These are phyloP conservation scores for Botrytis hyacinthi DNA, from an alignment of 2,329 filamentous ascomycete genomes.

Conservation along the genomic window DNA sequence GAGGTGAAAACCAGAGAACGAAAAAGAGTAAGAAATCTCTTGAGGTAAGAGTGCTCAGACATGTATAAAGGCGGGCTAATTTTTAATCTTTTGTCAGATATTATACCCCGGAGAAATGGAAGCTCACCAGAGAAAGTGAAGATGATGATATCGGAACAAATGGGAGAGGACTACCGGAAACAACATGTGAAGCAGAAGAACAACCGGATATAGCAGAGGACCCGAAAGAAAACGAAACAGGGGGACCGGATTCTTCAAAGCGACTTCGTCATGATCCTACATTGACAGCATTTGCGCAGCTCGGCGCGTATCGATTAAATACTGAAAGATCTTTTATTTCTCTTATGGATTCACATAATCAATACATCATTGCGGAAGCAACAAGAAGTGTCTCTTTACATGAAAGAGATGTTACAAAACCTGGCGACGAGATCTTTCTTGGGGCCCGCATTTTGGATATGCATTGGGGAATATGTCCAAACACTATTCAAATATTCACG, in stretches of 20 bases:
- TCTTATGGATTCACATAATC: constrained; percentile 29
- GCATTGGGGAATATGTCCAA: constrained; percentile 29
- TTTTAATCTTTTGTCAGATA: neutral
- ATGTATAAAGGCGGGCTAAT: neutral
- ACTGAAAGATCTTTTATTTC: constrained; percentile 49
- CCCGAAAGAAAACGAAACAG: neutral
- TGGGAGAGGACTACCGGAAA: neutral
- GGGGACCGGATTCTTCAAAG: constrained; percentile 13
- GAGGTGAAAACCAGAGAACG: constrained; percentile 4
- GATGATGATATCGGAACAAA: neutral
- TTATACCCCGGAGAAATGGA: constrained; percentile 19
- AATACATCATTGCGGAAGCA: constrained; percentile 33
- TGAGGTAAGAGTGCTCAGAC: neutral
- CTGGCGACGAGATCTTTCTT: constrained; percentile 28
- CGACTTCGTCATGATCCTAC: constrained; percentile 40
- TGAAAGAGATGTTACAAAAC: constrained; percentile 7
- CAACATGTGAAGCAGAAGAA: neutral
- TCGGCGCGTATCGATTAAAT: constrained; percentile 47
- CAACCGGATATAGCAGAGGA: neutral
- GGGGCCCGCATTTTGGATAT: constrained; percentile 26
- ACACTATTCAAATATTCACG: constrained; percentile 30
- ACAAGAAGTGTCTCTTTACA: constrained; percentile 28
- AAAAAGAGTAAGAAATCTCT: constrained; percentile 19
- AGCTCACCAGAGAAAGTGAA: constrained; percentile 7
- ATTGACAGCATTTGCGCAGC: constrained; percentile 47